Evolutionary conservation across 495 filamentous ascomycete genomes (phyloP).

Genomic region (Daldinia grandis): DNA sequence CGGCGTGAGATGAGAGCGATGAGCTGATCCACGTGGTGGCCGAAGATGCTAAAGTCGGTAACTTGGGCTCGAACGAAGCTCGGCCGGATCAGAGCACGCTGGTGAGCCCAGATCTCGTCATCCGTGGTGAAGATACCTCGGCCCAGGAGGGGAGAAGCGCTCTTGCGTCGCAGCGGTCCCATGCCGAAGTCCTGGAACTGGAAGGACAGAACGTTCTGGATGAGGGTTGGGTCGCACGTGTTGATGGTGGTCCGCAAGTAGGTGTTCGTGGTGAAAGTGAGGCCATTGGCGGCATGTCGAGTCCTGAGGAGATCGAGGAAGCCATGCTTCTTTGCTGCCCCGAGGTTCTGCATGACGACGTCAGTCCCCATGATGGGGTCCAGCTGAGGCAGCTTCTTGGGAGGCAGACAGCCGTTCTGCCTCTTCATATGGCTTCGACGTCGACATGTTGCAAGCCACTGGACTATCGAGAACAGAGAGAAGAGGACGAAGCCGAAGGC

Average conservation of each 20-base stretch:
- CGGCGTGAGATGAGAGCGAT: constrained; percentile 49
- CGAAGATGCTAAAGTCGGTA: constrained; percentile 61
- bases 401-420: constrained; percentile 36
- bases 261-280: constrained; percentile 46
- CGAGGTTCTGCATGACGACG: constrained; percentile 39
- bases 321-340: constrained; percentile 33
- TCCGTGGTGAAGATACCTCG: constrained; percentile 59
- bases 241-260: constrained; percentile 49
- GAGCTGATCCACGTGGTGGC: constrained; percentile 57
- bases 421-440: constrained; percentile 28
- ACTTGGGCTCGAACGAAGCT: constrained; percentile 49
- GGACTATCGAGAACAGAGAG: constrained; percentile 23
- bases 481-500: constrained; percentile 24
- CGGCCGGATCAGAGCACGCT: constrained; percentile 53
- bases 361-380: constrained; percentile 47
- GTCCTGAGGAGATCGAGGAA: constrained; percentile 41
- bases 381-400: constrained; percentile 39
- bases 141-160: constrained; percentile 52
- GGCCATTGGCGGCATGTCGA: constrained; percentile 39
- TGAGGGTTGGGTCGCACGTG: constrained; percentile 73
- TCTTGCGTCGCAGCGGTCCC: constrained; percentile 38
- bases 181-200: constrained; percentile 72
- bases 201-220: constrained; percentile 72
- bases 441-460: constrained; percentile 35
- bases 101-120: constrained; percentile 52